These are phyloP conservation scores for Alternaria consortialis DNA, from an alignment of 2,329 filamentous ascomycete species.

Conservation along the genomic window DNA sequence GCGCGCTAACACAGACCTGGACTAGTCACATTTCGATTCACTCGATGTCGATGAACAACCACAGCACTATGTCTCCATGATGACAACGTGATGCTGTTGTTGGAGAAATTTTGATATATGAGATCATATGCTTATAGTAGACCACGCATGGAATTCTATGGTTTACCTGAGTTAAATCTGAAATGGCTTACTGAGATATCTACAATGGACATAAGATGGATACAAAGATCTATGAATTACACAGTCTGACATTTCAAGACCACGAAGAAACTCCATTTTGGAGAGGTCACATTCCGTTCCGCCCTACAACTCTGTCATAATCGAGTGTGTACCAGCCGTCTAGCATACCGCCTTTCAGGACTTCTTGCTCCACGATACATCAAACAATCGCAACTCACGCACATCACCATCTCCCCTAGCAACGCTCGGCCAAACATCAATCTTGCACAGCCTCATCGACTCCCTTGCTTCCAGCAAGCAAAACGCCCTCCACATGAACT, in stretches of 20 bases:
- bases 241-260: not conserved
- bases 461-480: not conserved
- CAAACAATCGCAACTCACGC: not conserved
- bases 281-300: not conserved
- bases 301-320: not conserved
- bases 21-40: constrained; percentile 8
- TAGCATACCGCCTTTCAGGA: not conserved
- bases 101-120: not conserved
- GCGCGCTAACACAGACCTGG: constrained; percentile 15
- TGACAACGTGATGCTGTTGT: not conserved
- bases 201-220: not conserved
- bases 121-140: not conserved
- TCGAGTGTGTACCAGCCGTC: not conserved
- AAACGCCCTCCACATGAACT: not conserved
- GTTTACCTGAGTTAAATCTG: not conserved
- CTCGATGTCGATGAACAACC: not conserved
- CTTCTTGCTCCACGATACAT: not conserved
- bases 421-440: constrained; percentile 4
- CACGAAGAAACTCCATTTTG: not conserved
- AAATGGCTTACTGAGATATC: not conserved
- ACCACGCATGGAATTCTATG: not conserved
- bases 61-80: not conserved
- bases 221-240: not conserved
- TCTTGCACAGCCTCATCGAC: constrained; percentile 3
- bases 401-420: not conserved